phyloP scores from a whole-genome alignment of 352 stramenopile genomes.

The Pseudoperonospora humuli region DNA sequence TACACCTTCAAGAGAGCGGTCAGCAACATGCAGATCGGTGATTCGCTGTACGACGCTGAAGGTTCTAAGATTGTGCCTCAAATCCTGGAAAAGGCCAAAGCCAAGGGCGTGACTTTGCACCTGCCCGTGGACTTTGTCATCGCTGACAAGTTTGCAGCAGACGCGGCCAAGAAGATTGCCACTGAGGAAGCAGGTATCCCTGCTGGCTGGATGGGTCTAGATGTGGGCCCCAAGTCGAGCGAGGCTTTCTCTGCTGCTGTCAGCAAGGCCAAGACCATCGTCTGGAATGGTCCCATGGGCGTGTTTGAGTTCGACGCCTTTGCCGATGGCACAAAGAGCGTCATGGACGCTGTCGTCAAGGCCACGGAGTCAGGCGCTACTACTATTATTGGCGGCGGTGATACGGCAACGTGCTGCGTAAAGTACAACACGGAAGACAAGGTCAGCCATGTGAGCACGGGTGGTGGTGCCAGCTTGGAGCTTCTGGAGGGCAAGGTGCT shows the following conservation, averaged over 20 bases:
- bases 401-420: slow-evolving; percentile 90
- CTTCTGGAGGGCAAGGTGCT: slow-evolving; percentile 98
- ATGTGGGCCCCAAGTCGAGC: slow-evolving; percentile 94
- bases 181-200: slow-evolving; percentile 91
- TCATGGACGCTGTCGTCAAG: slow-evolving; percentile 95
- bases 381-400: slow-evolving; percentile 98
- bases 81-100: slow-evolving; percentile 96
- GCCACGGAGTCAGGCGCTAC: slow-evolving; percentile 90
- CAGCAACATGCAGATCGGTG: slow-evolving; percentile 93
- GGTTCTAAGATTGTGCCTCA: slow-evolving; percentile 79
- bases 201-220: slow-evolving; percentile 96
- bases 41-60: slow-evolving; percentile 89
- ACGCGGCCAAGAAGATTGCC: slow-evolving; percentile 89
- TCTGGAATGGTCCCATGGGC: slow-evolving; percentile 99
- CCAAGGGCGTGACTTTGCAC: slow-evolving; percentile 96
- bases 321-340: slow-evolving; percentile 88
- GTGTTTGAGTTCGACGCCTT: slow-evolving; percentile 99
- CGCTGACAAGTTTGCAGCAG: slow-evolving; percentile 94
- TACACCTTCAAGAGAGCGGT: slow-evolving; percentile 99
- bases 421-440: slow-evolving; percentile 87
- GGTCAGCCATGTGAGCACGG: slow-evolving; percentile 88
- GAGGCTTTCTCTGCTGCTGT: slow-evolving; percentile 78
- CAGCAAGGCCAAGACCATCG: slow-evolving; percentile 89
- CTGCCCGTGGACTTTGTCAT: slow-evolving; percentile 97
- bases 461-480: slow-evolving; percentile 94